These are phyloP conservation scores for Pyricularia sp. DNA, from an alignment of 2,329 filamentous ascomycete genomes.

Conservation along the genomic window DNA sequence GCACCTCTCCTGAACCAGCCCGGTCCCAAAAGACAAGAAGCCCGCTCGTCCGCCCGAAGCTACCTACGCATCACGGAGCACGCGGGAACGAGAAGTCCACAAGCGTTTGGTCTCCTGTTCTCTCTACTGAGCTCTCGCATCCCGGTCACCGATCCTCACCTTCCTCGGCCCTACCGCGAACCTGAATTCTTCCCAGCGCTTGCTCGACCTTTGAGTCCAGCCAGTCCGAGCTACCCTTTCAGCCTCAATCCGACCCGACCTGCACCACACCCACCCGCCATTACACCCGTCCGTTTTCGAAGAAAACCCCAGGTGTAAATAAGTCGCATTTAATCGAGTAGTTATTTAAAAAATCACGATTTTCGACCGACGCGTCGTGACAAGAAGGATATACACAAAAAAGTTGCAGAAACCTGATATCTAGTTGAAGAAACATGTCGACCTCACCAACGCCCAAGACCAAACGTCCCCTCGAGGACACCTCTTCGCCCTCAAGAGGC, in stretches of 20 bases:
- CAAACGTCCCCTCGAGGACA: slow-evolving; percentile 95
- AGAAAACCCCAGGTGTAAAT: slow-evolving; percentile 83
- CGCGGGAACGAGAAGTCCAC: slow-evolving; percentile 5
- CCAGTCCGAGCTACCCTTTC: slow-evolving; percentile 11
- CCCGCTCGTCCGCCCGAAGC: not conserved
- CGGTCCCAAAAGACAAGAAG: not conserved
- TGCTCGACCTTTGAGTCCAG: slow-evolving; percentile 10
- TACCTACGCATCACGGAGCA: not conserved
- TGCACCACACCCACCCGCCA: slow-evolving; percentile 31
- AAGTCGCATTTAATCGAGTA: slow-evolving; percentile 32
- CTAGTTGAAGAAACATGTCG: slow-evolving; percentile 56
- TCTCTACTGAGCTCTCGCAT: not conserved
- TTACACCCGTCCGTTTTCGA: slow-evolving; percentile 90
- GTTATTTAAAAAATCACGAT: slow-evolving; percentile 20
- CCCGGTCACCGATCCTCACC: slow-evolving; percentile 3
- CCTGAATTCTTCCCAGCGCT: slow-evolving; percentile 6
- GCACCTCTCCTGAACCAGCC: slow-evolving; percentile 1
- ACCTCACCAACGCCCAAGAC: slow-evolving; percentile 56
- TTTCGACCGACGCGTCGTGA: slow-evolving; percentile 20
- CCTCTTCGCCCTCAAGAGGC: slow-evolving; percentile 84
- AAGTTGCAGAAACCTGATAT: slow-evolving; percentile 37
- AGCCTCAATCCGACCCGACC: slow-evolving; percentile 17
- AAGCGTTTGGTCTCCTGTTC: slow-evolving; percentile 5
- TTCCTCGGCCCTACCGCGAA: slow-evolving; percentile 3
- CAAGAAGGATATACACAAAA: slow-evolving; percentile 34